A percentile compares a stretch with the other conserved stretches of the same genome.
These are phyloP conservation scores for Dactylella cylindrospora DNA, from an alignment of 2,329 filamentous ascomycete genomes.

Conservation along the genomic window DNA sequence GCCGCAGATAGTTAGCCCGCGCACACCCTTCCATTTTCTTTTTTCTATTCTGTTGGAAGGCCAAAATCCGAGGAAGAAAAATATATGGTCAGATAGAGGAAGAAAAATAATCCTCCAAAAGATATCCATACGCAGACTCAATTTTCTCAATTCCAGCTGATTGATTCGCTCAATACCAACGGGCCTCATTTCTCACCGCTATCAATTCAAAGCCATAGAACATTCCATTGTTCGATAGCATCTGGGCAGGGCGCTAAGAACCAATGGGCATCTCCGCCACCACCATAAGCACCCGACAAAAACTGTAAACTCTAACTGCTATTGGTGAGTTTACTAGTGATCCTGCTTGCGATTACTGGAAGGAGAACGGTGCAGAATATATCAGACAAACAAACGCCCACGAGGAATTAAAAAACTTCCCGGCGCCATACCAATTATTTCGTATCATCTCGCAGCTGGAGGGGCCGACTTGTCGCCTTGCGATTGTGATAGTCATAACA, in stretches of 20 bases:
- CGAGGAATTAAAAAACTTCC: no score
- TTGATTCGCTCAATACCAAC: background rate
- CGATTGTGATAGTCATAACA: background rate
- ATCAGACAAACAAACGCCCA: slow-evolving; percentile 34
- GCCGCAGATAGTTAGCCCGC: slow-evolving; percentile 24
- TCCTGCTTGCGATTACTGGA: slow-evolving; percentile 42
- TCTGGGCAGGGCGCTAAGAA: slow-evolving; percentile 24
- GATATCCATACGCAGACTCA: slow-evolving; percentile 2
- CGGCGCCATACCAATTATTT: no score
- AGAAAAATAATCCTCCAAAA: background rate
- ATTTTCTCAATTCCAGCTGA: slow-evolving; percentile 6
- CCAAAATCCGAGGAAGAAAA: background rate
- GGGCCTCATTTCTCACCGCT: slow-evolving; percentile 9
- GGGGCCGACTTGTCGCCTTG: background rate
- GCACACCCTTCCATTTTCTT: no score
- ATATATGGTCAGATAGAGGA: slow-evolving; percentile 3
- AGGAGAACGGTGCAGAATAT: slow-evolving; percentile 30
- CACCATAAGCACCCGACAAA: slow-evolving; percentile 19
- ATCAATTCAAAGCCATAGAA: slow-evolving; percentile 15
- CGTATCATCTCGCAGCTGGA: no score
- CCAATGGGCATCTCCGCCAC: slow-evolving; percentile 32
- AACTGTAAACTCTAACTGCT: slow-evolving; percentile 27
- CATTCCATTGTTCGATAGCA: slow-evolving; percentile 24
- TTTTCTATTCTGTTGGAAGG: no score
- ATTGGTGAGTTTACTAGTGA: slow-evolving; percentile 27